phyloP scores from a whole-genome alignment of 2,329 filamentous ascomycete genomes.

The Samsoniella hepiali region DNA sequence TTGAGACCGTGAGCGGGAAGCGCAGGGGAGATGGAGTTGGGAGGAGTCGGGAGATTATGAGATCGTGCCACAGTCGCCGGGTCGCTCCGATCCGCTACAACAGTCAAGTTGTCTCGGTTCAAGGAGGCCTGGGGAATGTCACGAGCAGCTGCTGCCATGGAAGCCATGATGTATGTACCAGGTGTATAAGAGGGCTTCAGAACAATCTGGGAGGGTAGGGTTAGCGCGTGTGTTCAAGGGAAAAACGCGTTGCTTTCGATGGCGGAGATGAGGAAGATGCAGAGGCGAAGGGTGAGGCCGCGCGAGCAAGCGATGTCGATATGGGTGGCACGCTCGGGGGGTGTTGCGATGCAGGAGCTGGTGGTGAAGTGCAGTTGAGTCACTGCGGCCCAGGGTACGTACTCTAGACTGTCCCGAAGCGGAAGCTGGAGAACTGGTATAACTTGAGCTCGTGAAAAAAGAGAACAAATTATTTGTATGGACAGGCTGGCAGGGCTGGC shows the following conservation, averaged over 20 bases:
- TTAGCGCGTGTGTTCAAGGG: neutral
- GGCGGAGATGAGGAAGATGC: constrained; percentile 25
- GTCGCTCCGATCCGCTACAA: constrained; percentile 65
- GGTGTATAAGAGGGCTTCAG: constrained; percentile 41
- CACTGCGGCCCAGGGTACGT: constrained; percentile 17
- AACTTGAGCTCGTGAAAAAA: neutral
- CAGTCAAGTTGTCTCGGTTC: constrained; percentile 68
- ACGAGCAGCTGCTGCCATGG: constrained; percentile 64
- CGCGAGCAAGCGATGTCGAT: constrained; percentile 24
- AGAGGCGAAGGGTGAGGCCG: constrained; percentile 25
- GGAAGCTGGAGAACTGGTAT: constrained; percentile 15
- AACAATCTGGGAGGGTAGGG: constrained; percentile 31
- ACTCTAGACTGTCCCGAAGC: constrained; percentile 18
- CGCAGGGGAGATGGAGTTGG: constrained; percentile 89
- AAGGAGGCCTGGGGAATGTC: constrained; percentile 61
- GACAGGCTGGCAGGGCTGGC: constrained; percentile 47
- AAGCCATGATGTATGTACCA: constrained; percentile 56
- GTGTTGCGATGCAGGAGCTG: constrained; percentile 6
- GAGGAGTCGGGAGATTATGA: constrained; percentile 78
- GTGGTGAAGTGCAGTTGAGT: constrained; percentile 17
- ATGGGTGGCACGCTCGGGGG: neutral
- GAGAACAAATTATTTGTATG: constrained; percentile 8
- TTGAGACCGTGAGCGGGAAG: constrained; percentile 79
- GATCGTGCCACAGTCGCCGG: constrained; percentile 57
- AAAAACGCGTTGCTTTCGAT: constrained; percentile 21